These are phyloP conservation scores for Globisporangium cystogenes DNA, from an alignment of 352 stramenopile species.

Conservation along the genomic window DNA sequence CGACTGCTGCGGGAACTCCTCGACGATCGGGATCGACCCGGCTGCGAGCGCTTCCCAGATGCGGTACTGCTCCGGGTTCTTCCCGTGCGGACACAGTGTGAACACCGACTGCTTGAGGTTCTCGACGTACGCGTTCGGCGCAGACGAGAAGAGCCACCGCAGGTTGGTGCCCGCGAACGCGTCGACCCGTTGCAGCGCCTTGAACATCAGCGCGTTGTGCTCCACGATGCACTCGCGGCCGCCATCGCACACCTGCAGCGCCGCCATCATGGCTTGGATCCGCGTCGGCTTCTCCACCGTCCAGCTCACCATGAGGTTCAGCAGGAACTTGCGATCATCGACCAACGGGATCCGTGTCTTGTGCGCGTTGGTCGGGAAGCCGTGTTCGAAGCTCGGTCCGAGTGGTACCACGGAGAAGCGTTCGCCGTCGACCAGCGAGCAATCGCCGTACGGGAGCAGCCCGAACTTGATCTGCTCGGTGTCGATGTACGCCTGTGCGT, in stretches of 20 bases:
- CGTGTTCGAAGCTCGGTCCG: slow-evolving; percentile 56
- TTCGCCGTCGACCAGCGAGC: slow-evolving; percentile 42
- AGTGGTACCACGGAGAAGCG: slow-evolving; percentile 42
- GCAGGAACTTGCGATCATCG: slow-evolving; percentile 23
- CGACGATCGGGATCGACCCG: slow-evolving; percentile 57
- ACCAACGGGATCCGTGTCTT: slow-evolving; percentile 17
- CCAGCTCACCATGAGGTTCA: slow-evolving; percentile 70
- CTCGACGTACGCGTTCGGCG: slow-evolving; percentile 42
- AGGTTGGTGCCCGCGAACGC: slow-evolving; percentile 30
- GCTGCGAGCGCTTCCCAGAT: slow-evolving; percentile 64
- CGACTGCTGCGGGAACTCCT: slow-evolving; percentile 35
- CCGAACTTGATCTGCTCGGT: slow-evolving; percentile 40
- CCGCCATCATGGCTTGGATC: slow-evolving; percentile 51
- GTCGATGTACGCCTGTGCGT: slow-evolving; percentile 17
- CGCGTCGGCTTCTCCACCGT: slow-evolving; percentile 57
- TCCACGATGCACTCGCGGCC: slow-evolving; percentile 38
- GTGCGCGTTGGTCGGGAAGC: slow-evolving; percentile 50
- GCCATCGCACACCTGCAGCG: slow-evolving; percentile 30
- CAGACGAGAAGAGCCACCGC: slow-evolving; percentile 42
- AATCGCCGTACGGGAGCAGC: slow-evolving; percentile 57
- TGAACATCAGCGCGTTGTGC: slow-evolving; percentile 60
- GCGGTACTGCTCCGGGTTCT: slow-evolving; percentile 65
- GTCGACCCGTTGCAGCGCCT: slow-evolving; percentile 47
- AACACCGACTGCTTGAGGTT: slow-evolving; percentile 54
- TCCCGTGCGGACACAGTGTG: slow-evolving; percentile 53